Percentiles rank a stretch among this genome's conserved stretches.
phyloP scores from a whole-genome alignment of 371 early-diverging fungal species.

The Nematocida homosporus region DNA sequence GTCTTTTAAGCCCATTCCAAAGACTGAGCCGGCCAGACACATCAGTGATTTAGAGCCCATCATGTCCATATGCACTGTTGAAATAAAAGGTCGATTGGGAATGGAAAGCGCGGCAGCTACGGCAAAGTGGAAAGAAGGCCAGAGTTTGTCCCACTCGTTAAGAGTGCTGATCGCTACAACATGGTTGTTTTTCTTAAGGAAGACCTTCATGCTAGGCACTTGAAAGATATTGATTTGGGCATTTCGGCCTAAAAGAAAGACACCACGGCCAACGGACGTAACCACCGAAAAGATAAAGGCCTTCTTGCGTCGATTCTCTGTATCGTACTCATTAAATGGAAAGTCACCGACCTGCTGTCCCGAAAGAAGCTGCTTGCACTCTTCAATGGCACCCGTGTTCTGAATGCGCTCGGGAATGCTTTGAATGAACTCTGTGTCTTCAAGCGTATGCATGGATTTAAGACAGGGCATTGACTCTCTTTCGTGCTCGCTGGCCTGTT shows the following conservation, averaged over 20 bases:
- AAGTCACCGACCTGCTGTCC: conserved; percentile 45
- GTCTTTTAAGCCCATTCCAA: conserved; percentile 49
- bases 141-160: conserved; percentile 37
- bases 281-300: conserved; percentile 39
- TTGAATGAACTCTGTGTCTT: conserved; percentile 46
- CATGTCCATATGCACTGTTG: conserved; percentile 27
- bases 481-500: background rate
- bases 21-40: conserved; percentile 42
- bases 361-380: conserved; percentile 53
- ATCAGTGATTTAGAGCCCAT: conserved; percentile 24
- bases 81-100: conserved; percentile 54
- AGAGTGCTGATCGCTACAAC: conserved; percentile 26
- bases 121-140: conserved; percentile 53
- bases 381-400: conserved; percentile 16
- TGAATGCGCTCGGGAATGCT: conserved; percentile 12
- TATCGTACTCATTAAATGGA: conserved; percentile 53
- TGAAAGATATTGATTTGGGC: conserved; percentile 35
- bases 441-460: conserved; percentile 30
- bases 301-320: conserved; percentile 50
- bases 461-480: too few relatives aligned
- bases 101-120: conserved; percentile 41
- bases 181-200: conserved; percentile 46
- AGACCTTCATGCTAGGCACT: conserved; percentile 43
- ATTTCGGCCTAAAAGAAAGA: conserved; percentile 36
- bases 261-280: conserved; percentile 33